Conservation (phyloP, 345 rosid genomes). For the Draba incana region DNA sequence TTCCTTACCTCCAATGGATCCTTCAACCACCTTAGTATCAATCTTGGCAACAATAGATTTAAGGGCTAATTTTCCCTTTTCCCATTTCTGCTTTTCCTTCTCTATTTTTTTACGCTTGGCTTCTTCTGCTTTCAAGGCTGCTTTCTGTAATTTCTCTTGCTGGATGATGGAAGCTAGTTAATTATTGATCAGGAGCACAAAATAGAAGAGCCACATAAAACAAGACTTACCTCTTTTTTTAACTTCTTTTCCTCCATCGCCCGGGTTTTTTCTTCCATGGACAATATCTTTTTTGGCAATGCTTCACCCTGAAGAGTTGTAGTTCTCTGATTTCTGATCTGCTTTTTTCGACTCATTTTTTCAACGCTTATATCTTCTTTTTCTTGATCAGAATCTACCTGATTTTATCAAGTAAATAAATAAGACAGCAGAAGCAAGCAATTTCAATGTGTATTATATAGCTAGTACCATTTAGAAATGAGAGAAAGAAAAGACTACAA, state of each 20-base stretch:
- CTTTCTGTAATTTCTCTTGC: slow-evolving; percentile 83
- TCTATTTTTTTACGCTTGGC: slow-evolving; percentile 73
- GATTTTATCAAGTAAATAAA: slow-evolving; percentile 6
- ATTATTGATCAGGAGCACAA: slow-evolving; percentile 15
- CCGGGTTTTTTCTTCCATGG: slow-evolving; percentile 58
- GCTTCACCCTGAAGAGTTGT: slow-evolving; percentile 43
- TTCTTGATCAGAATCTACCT: slow-evolving; percentile 58
- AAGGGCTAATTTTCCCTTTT: slow-evolving; percentile 81
- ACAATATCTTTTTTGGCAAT: slow-evolving; percentile 49
- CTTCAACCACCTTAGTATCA: slow-evolving; percentile 85
- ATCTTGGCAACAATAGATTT: slow-evolving; percentile 84
- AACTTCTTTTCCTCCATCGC: slow-evolving; percentile 73
- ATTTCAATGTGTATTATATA: neutral
- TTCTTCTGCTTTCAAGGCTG: slow-evolving; percentile 79
- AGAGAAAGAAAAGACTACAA: neutral
- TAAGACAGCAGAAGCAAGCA: neutral
- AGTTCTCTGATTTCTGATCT: slow-evolving; percentile 38
- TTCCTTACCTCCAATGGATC: slow-evolving; percentile 76
- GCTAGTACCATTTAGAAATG: slow-evolving; percentile 6
- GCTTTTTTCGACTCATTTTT: slow-evolving; percentile 42
- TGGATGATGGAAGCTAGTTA: slow-evolving; percentile 45
- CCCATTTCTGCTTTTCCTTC: slow-evolving; percentile 86
- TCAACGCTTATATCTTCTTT: slow-evolving; percentile 58
- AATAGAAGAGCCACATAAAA: slow-evolving; percentile 2
- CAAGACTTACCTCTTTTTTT: slow-evolving; percentile 65